A percentile compares a stretch with the other conserved stretches of the same genome.
phyloP scores from a whole-genome alignment of 805 yeast species.

The Saccharomycopsis lassenensis region DNA sequence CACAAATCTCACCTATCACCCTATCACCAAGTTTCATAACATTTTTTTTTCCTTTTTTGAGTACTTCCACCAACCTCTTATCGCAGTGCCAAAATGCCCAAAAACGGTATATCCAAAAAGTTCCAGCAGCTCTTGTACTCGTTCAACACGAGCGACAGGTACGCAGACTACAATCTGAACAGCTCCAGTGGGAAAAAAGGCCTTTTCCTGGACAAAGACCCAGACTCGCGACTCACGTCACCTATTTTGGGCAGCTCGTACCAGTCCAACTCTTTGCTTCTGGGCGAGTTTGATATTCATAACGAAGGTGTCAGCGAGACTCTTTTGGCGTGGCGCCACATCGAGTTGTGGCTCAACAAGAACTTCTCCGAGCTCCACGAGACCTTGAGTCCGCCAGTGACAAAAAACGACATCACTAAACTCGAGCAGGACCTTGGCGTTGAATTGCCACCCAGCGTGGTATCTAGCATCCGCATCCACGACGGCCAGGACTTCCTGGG shows the following conservation, averaged over 20 bases:
- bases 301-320: conserved; percentile 51
- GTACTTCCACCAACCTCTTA: too few species aligned
- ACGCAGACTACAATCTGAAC: conserved; percentile 51
- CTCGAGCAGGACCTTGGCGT: conserved; percentile 75
- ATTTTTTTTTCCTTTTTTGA: too few species aligned
- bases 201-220: conserved; percentile 13
- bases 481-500: conserved; percentile 87
- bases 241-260: conserved; percentile 18
- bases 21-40: too few species aligned
- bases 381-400: conserved; percentile 68
- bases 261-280: conserved; percentile 25
- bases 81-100: conserved; percentile 13
- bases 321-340: conserved; percentile 78
- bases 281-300: conserved; percentile 16
- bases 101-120: conserved; percentile 24
- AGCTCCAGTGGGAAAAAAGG: conserved; percentile 13
- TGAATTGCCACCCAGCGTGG: conserved; percentile 67
- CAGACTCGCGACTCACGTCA: conserved; percentile 13
- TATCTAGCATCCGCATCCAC: conserved; percentile 69
- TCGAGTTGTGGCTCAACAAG: conserved; percentile 71
- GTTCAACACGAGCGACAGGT: conserved; percentile 55
- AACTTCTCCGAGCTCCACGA: conserved; percentile 75
- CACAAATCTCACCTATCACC: too few species aligned
- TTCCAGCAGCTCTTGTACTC: conserved; percentile 53
- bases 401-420: conserved; percentile 66